Evolutionary conservation across 2,329 filamentous ascomycete species (phyloP).

Genomic region (Hymenoscyphus fructigenus): DNA sequence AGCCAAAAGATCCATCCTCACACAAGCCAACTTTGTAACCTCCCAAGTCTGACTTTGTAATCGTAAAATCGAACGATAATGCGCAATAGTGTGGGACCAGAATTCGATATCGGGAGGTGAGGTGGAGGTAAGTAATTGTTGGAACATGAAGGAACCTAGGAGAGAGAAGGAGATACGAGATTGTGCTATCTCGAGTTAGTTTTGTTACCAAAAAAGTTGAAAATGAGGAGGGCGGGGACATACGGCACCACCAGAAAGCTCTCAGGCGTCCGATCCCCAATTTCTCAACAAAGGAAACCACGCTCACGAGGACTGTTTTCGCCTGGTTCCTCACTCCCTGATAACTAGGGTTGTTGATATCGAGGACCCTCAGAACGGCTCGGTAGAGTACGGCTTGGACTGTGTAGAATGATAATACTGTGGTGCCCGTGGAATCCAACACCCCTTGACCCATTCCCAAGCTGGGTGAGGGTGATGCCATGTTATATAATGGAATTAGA

Average conservation of each 20-base stretch:
- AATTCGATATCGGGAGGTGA: constrained; percentile 27
- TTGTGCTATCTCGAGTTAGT: constrained; percentile 21
- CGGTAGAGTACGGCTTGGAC: constrained; percentile 26
- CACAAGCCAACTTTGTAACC: constrained; percentile 27
- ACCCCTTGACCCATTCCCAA: background rate
- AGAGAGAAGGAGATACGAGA: constrained; percentile 28
- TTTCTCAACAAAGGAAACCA: constrained; percentile 29
- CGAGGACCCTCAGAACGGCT: constrained; percentile 24
- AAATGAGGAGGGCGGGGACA: constrained; percentile 8
- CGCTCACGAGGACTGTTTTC: constrained; percentile 17
- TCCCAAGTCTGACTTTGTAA: constrained; percentile 23
- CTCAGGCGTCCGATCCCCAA: constrained; percentile 24
- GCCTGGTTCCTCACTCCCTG: constrained; percentile 18
- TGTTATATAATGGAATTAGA: constrained; percentile 23
- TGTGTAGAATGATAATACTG: constrained; percentile 27
- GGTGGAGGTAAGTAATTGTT: constrained; percentile 28
- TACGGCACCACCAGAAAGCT: constrained; percentile 34
- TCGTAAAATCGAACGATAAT: constrained; percentile 25
- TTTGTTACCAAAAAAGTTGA: background rate
- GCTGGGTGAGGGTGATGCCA: constrained; percentile 6
- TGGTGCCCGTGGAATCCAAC: constrained; percentile 23
- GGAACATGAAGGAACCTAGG: constrained; percentile 30
- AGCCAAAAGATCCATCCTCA: constrained; percentile 28
- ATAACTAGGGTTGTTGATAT: constrained; percentile 22
- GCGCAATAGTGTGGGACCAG: constrained; percentile 29